Percentiles rank a stretch among this genome's conserved stretches.
phyloP scores from a whole-genome alignment of 257 asterid genomes.

The Nicotiana knightiana region DNA sequence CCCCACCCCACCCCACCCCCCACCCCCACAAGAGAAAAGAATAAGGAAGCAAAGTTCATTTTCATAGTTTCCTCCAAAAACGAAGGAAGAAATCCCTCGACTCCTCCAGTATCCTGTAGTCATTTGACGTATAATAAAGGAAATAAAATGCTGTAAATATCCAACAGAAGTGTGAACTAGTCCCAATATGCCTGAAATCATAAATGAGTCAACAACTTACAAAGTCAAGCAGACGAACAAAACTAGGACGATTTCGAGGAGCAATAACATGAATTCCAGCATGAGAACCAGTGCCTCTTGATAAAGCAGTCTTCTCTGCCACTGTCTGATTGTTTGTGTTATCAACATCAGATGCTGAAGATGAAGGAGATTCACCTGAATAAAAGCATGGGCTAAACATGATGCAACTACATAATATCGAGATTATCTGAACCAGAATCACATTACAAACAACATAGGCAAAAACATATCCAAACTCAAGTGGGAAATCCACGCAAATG shows the following conservation, averaged over 20 bases:
- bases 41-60: too few species aligned
- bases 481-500: constrained; percentile 31
- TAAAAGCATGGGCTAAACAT: constrained; percentile 13
- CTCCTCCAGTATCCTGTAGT: not conserved
- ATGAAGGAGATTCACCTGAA: constrained; percentile 92
- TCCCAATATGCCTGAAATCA: not conserved
- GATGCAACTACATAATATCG: constrained; percentile 11
- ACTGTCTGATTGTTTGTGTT: constrained; percentile 65
- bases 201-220: constrained; percentile 44
- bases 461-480: constrained; percentile 4
- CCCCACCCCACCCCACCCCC: too few species aligned
- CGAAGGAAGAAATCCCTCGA: not conserved
- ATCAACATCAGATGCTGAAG: constrained; percentile 91
- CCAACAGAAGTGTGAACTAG: not conserved
- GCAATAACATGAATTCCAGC: constrained; percentile 51
- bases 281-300: constrained; percentile 54
- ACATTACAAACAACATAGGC: not conserved
- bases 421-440: not conserved
- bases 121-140: not conserved
- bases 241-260: constrained; percentile 53
- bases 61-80: not conserved
- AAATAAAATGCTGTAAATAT: not conserved
- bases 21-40: too few species aligned
- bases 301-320: constrained; percentile 46
- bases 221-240: constrained; percentile 73